Percentiles rank a stretch among this genome's conserved stretches.
phyloP scores from a whole-genome alignment of 2,329 filamentous ascomycete species.

The Scedosporium apiospermum region DNA sequence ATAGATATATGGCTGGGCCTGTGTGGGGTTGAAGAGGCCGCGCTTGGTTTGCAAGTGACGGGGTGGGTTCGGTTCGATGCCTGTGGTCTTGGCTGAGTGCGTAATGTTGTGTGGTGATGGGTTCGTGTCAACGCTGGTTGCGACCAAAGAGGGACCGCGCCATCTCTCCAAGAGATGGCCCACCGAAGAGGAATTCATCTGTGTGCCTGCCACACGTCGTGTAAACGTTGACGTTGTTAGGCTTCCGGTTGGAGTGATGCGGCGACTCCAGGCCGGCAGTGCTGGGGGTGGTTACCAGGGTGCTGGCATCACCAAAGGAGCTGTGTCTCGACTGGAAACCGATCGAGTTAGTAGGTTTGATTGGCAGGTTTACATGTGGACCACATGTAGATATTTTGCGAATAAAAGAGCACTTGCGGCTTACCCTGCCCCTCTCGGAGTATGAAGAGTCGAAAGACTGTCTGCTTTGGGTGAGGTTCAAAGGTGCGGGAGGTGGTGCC shows the following conservation, averaged over 20 bases:
- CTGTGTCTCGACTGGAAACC: background rate
- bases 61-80: background rate
- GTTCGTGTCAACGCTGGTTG: constrained; percentile 1
- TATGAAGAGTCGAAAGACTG: constrained; percentile 2
- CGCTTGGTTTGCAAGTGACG: background rate
- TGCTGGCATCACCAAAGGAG: background rate
- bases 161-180: constrained; percentile 33
- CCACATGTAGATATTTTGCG: background rate
- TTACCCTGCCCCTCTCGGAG: constrained; percentile 4
- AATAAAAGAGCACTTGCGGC: background rate
- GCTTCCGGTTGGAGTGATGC: background rate
- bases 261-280: constrained; percentile 1
- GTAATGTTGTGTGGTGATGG: background rate
- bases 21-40: background rate
- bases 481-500: background rate
- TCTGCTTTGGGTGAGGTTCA: background rate
- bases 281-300: background rate
- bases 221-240: constrained; percentile 33
- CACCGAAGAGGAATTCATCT: constrained; percentile 42
- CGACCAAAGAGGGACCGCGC: constrained; percentile 27
- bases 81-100: background rate
- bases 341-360: background rate
- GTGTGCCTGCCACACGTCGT: constrained; percentile 47
- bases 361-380: background rate
- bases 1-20: background rate